Evolutionary conservation across 179 eudicot genomes (phyloP).

Genomic region (Pouteria campechiana): DNA sequence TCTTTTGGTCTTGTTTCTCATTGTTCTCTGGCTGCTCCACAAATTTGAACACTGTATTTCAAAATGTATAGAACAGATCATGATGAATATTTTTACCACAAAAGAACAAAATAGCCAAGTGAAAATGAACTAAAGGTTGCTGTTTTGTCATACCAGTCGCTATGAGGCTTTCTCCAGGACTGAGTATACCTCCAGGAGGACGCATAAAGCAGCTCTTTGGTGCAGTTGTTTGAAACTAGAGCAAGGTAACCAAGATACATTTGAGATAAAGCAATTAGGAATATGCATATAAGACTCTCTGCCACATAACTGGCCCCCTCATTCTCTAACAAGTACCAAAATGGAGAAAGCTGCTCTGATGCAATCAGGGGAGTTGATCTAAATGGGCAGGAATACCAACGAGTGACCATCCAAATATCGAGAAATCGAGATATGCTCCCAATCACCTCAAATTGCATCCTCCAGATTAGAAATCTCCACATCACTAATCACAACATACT

Average conservation of each 20-base stretch:
- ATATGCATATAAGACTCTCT: not conserved
- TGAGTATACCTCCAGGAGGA: slow-evolving; percentile 75
- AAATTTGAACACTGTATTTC: slow-evolving; percentile 78
- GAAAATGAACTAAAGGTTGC: not conserved
- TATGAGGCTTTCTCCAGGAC: slow-evolving; percentile 58
- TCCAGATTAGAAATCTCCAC: too few relatives aligned
- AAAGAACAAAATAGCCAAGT: not conserved
- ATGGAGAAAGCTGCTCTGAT: too few relatives aligned
- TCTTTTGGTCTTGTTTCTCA: slow-evolving; percentile 56
- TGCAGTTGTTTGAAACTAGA: slow-evolving; percentile 81
- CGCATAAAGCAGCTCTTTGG: slow-evolving; percentile 83
- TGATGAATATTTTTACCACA: not conserved
- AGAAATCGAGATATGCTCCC: too few relatives aligned
- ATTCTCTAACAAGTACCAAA: too few relatives aligned
- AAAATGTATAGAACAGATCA: slow-evolving; percentile 3
- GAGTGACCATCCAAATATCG: too few relatives aligned
- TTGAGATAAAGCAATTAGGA: not conserved
- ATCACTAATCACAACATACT: too few relatives aligned
- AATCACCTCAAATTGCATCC: too few relatives aligned
- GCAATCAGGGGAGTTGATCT: too few relatives aligned
- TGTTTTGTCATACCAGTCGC: slow-evolving; percentile 44
- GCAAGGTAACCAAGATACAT: slow-evolving; percentile 4
- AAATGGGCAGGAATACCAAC: too few relatives aligned
- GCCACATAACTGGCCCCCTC: too few relatives aligned
- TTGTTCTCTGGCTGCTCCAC: slow-evolving; percentile 82